Evolutionary conservation across 1,139 yeast species (phyloP).

Genomic region (Taiozyma sp.): DNA sequence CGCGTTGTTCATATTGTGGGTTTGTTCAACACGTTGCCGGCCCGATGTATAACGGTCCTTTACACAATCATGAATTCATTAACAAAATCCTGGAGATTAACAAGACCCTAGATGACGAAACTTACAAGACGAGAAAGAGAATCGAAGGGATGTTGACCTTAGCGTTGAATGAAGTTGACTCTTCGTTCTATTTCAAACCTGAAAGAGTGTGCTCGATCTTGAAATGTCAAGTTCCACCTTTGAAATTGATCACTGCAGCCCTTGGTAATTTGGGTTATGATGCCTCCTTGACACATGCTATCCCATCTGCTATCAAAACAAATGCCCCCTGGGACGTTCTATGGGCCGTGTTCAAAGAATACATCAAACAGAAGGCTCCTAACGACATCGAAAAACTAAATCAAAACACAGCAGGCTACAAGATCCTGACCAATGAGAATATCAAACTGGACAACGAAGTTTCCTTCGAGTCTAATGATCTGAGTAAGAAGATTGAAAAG

Average conservation of each 20-base stretch:
- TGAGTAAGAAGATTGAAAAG: constrained; percentile 49
- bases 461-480: constrained; percentile 52
- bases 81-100: constrained; percentile 56
- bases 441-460: constrained; percentile 32
- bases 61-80: constrained; percentile 69
- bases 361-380: constrained; percentile 47
- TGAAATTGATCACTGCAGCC: constrained; percentile 69
- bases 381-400: constrained; percentile 39
- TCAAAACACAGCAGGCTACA: constrained; percentile 58
- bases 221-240: constrained; percentile 81
- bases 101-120: constrained; percentile 40
- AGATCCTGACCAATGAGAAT: constrained; percentile 42
- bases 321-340: constrained; percentile 81
- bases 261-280: constrained; percentile 80
- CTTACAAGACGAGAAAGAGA: constrained; percentile 76
- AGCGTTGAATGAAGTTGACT: constrained; percentile 65
- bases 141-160: constrained; percentile 89
- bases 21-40: constrained; percentile 77
- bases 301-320: constrained; percentile 82
- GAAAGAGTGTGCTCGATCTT: constrained; percentile 71
- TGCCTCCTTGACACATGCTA: constrained; percentile 86
- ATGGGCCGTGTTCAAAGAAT: constrained; percentile 67
- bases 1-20: constrained; percentile 67
- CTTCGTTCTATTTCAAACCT: constrained; percentile 81
- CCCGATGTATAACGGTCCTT: constrained; percentile 89